phyloP scores from a whole-genome alignment of 2,329 filamentous ascomycete species.

The Epichloe sp. region DNA sequence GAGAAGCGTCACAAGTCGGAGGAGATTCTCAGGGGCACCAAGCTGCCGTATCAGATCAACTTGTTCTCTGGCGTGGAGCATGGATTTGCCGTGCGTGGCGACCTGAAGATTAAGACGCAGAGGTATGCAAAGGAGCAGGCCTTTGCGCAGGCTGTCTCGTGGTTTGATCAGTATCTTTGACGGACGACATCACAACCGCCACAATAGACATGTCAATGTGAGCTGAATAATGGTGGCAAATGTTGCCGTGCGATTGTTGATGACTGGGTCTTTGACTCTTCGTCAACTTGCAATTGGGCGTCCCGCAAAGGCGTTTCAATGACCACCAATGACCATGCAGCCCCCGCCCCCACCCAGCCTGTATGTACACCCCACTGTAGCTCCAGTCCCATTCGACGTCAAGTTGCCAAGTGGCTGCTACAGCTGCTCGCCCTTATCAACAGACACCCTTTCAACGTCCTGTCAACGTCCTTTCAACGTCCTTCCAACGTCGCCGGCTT shows the following conservation, averaged over 20 bases:
- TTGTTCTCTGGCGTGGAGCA: conserved; percentile 57
- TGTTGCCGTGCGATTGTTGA: too few species aligned
- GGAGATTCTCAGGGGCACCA: conserved; percentile 39
- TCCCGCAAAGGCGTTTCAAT: too few species aligned
- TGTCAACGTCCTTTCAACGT: too few species aligned
- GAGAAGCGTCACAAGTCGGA: conserved; percentile 44
- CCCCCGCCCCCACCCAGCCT: background rate
- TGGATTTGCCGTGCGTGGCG: conserved; percentile 60
- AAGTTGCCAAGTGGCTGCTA: background rate
- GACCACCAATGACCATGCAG: background rate
- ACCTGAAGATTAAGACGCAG: conserved; percentile 35
- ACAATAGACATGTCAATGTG: too few species aligned
- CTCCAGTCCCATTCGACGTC: background rate
- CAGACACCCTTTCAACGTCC: background rate
- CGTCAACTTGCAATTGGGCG: too few species aligned
- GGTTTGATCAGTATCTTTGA: conserved; percentile 46
- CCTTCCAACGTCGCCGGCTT: background rate
- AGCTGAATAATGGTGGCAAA: too few species aligned
- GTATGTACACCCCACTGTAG: too few species aligned
- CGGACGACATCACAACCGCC: too few species aligned
- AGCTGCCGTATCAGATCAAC: conserved; percentile 51
- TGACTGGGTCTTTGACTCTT: too few species aligned
- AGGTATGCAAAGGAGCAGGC: conserved; percentile 68
- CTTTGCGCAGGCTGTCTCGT: conserved; percentile 61
- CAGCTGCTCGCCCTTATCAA: background rate